phyloP scores from a whole-genome alignment of 2,329 filamentous ascomycete species.

The Aspergillus quadrilineatus region DNA sequence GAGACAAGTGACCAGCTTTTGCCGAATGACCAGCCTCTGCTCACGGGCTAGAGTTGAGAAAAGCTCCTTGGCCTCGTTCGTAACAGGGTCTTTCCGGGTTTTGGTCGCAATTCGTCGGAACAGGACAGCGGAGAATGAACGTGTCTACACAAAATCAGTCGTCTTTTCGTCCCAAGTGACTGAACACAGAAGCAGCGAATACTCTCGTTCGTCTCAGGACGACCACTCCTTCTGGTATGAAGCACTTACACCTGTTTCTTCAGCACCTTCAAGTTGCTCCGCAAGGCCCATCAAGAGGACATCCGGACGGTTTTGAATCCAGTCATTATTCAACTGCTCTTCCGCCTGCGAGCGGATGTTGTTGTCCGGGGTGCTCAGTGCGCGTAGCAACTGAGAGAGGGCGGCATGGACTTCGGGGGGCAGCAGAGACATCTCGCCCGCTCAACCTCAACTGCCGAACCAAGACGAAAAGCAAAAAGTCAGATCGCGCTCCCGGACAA shows the following conservation, averaged over 20 bases:
- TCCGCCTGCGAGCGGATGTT: slow-evolving; percentile 79
- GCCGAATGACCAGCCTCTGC: slow-evolving; percentile 74
- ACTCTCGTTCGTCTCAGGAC: not conserved
- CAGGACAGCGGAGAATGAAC: slow-evolving; percentile 88
- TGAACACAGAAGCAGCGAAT: not conserved
- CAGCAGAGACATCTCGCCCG: slow-evolving; percentile 73
- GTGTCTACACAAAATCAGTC: slow-evolving; percentile 58
- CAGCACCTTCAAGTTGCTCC: slow-evolving; percentile 82
- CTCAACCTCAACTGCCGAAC: slow-evolving; percentile 28
- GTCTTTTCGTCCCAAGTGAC: not conserved
- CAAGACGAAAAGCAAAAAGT: slow-evolving; percentile 19
- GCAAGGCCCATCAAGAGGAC: slow-evolving; percentile 89
- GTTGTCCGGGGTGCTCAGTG: slow-evolving; percentile 88
- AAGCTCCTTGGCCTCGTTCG: slow-evolving; percentile 73
- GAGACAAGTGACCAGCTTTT: slow-evolving; percentile 77
- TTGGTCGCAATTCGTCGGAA: slow-evolving; percentile 93
- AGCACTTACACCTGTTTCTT: slow-evolving; percentile 66
- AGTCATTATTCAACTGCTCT: slow-evolving; percentile 85
- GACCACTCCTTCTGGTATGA: not conserved
- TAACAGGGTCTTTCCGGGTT: slow-evolving; percentile 69
- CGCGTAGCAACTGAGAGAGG: slow-evolving; percentile 81
- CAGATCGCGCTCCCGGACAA: slow-evolving; percentile 14
- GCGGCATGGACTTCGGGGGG: slow-evolving; percentile 80
- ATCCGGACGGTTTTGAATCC: slow-evolving; percentile 78
- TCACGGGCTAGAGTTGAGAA: slow-evolving; percentile 76